Conservation (phyloP, 1,139 yeast genomes). For the Diutina sp. region DNA sequence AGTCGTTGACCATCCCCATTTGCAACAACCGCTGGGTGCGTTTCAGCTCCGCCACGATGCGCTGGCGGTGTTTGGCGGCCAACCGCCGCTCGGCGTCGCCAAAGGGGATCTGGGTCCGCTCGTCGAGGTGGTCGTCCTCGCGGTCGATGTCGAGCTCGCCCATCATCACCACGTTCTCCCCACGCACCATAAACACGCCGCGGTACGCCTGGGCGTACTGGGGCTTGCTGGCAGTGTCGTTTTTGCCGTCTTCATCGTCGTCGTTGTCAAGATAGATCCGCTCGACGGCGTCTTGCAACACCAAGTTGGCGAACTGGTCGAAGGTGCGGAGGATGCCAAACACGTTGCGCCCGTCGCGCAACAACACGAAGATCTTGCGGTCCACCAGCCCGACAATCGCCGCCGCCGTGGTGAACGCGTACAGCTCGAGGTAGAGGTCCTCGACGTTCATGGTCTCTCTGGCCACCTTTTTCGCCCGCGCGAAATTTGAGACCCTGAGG, state of each 20-base stretch:
- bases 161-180: conserved; percentile 92
- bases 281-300: conserved; percentile 82
- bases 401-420: conserved; percentile 93
- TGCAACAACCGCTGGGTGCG: conserved; percentile 36
- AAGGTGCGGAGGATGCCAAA: conserved; percentile 90
- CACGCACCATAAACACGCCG: conserved; percentile 85
- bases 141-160: conserved; percentile 89
- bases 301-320: conserved; percentile 91
- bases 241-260: not conserved
- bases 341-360: conserved; percentile 82
- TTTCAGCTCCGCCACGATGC: conserved; percentile 30
- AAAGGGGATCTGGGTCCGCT: conserved; percentile 46
- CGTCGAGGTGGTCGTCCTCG: conserved; percentile 60
- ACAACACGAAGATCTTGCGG: conserved; percentile 69
- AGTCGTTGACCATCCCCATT: conserved; percentile 47
- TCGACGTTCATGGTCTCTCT: conserved; percentile 14
- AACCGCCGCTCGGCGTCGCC: conserved; percentile 42
- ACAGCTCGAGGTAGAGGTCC: conserved; percentile 49
- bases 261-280: conserved; percentile 50
- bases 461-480: not conserved
- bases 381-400: conserved; percentile 92
- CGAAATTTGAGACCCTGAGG: not conserved
- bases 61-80: conserved; percentile 21
- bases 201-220: conserved; percentile 63
- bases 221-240: conserved; percentile 7